Base-by-base conservation (phyloP, 78 protist species). In the Dictyostelium brefeldianum region DNA sequence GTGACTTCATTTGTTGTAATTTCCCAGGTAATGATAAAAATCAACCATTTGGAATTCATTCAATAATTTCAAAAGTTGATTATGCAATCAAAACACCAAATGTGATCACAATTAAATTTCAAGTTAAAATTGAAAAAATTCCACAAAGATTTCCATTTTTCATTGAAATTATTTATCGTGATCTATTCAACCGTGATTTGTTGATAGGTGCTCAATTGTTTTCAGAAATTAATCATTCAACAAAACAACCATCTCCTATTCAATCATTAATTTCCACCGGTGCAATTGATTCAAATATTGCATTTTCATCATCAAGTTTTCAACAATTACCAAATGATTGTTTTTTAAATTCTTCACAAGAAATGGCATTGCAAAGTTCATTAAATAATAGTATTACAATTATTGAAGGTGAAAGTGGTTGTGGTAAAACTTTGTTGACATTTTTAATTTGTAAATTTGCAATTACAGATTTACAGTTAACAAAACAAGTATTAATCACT, bases 111-210 rank as follows among this genome's bases (percentile, higher is more conserved):
- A 12, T 74, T 10, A 87, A 64, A 46, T 87, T 87, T 25, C 70
- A 78, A 6, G 70, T 64, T 17, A 74, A 54, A 31, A 57, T 74
- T 15, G 59, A 80, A 18, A 87, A 87, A 54, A n/a, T 87, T 27
- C 22, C 83, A 12, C 83, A 43, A 43, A 87, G 81, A 77, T 27
- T 17, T 11, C 81, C 74, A 15, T 74, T 48, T 54, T 85, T 25
- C 36, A 69, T 78, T 31, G 84, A 87, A 65, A 87, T 87, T 36
- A 87, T 65, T 22, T 51, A 31, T 31, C 78, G 93, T 62, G 93
- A 87, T 87, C 8, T 11, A 1, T 59, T 54, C 7, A 43, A 74
- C 51, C 47, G 67, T 57, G 56, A 51, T 14, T 46, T 71, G 4
- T 18, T n/a, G 14, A 53, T 25, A 2, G 81, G 81, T 9, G 43